These are phyloP conservation scores for Helianthus tuberosus DNA, from an alignment of 129 eudicot species.

Conservation along the genomic window DNA sequence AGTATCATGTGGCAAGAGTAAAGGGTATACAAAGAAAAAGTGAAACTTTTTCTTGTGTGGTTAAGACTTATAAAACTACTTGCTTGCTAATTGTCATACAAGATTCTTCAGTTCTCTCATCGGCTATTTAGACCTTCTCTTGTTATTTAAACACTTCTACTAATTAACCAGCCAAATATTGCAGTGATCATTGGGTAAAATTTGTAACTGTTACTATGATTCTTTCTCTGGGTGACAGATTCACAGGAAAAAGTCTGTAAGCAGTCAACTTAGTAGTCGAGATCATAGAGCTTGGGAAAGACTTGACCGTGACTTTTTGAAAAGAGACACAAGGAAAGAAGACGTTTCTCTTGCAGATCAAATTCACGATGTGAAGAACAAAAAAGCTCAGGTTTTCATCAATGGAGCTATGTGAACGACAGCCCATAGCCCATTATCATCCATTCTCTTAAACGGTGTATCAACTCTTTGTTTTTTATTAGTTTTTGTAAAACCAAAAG, in stretches of 20 bases:
- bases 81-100: background rate
- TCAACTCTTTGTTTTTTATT: background rate
- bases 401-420: conserved; percentile 17
- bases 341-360: conserved; percentile 78
- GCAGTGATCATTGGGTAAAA: background rate
- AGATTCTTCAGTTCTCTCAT: background rate
- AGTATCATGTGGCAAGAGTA: conserved; percentile 43
- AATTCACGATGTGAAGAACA: conserved; percentile 62
- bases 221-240: conserved; percentile 46
- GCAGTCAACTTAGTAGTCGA: conserved; percentile 44
- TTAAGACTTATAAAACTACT: background rate
- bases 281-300: conserved; percentile 63
- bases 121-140: background rate
- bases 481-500: background rate
- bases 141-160: background rate
- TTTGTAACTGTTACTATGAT: background rate
- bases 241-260: conserved; percentile 49
- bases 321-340: conserved; percentile 39
- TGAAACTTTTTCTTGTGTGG: background rate
- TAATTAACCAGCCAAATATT: background rate
- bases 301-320: conserved; percentile 48
- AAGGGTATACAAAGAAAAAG: conserved; percentile 46
- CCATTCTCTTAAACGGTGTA: conserved; percentile 2
- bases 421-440: conserved; percentile 16
- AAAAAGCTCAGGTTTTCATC: conserved; percentile 30